Percentiles rank a stretch among this genome's conserved stretches.
phyloP scores from a whole-genome alignment of 371 early-diverging fungal genomes.

The Dichotomocladium elegans region DNA sequence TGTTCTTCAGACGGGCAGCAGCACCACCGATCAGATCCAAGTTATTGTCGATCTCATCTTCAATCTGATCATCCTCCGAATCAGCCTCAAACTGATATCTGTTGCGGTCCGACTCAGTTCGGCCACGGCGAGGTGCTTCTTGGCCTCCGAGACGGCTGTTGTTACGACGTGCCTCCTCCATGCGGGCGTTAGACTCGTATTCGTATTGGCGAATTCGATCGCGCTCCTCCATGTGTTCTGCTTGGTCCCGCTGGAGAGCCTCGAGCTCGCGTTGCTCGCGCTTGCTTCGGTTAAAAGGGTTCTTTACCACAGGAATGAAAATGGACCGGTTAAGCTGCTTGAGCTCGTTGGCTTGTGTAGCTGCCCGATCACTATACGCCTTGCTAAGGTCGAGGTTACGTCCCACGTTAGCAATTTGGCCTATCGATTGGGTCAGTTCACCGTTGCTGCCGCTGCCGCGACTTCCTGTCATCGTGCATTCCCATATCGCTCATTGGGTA shows the following conservation, averaged over 20 bases:
- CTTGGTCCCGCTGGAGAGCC: conserved; percentile 48
- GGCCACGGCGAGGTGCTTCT: conserved; percentile 42
- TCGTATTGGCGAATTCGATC: conserved; percentile 21
- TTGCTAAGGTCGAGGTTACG: conserved; percentile 71
- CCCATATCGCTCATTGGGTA: neutral
- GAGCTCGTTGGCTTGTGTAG: conserved; percentile 69
- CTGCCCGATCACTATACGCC: conserved; percentile 67
- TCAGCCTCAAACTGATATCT: conserved; percentile 65
- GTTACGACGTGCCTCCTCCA: conserved; percentile 48
- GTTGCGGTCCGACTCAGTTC: conserved; percentile 55
- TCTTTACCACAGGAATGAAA: conserved; percentile 68
- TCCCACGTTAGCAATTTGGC: conserved; percentile 72
- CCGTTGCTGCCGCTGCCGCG: too few species aligned
- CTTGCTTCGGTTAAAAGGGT: conserved; percentile 59
- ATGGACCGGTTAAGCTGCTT: conserved; percentile 79
- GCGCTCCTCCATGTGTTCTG: conserved; percentile 43
- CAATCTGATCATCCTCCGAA: conserved; percentile 65
- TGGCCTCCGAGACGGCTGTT: conserved; percentile 38
- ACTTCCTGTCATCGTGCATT: neutral
- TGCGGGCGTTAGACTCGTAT: conserved; percentile 35
- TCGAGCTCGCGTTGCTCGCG: conserved; percentile 55
- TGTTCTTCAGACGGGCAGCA: conserved; percentile 65
- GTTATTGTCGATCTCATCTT: conserved; percentile 80
- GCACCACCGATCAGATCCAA: conserved; percentile 64
- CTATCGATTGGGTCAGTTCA: conserved; percentile 11